Percentiles rank a stretch among this genome's conserved stretches.
phyloP scores from a whole-genome alignment of 2,329 filamentous ascomycete species.

The Penicillium sumatraense region DNA sequence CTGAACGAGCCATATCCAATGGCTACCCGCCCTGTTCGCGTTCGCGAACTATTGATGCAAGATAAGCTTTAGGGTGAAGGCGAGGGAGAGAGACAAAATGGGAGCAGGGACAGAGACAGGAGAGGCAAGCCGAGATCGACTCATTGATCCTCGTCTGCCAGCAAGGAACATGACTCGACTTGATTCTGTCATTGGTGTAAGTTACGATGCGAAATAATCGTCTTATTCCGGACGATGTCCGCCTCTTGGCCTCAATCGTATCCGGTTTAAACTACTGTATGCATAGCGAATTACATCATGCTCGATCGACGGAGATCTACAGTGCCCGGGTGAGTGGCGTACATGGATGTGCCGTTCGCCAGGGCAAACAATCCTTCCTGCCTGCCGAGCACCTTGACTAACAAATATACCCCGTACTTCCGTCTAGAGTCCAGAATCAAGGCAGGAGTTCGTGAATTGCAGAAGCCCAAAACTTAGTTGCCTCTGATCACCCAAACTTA shows the following conservation, averaged over 20 bases:
- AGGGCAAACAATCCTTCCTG: background rate
- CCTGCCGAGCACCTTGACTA: background rate
- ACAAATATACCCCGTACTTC: background rate
- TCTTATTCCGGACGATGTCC: background rate
- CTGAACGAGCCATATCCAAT: slow-evolving; percentile 13
- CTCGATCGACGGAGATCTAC: slow-evolving; percentile 2
- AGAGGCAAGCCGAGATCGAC: background rate
- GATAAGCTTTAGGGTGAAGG: slow-evolving; percentile 19
- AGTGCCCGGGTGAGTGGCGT: slow-evolving; percentile 1
- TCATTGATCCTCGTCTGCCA: background rate
- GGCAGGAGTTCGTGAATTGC: background rate
- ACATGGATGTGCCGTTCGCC: slow-evolving; percentile 1
- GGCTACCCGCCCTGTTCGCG: background rate
- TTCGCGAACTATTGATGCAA: slow-evolving; percentile 20
- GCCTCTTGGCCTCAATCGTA: background rate
- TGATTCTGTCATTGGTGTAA: background rate
- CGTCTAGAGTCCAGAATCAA: background rate
- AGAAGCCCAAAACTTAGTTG: background rate
- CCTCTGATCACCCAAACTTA: background rate
- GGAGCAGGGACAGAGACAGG: background rate
- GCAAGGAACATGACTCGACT: background rate
- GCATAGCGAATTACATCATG: slow-evolving; percentile 6
- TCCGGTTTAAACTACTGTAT: slow-evolving; percentile 1
- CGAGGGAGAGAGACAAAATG: background rate
- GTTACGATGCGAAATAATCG: background rate